phyloP scores from a whole-genome alignment of 495 filamentous ascomycete genomes.

The Bacidia gigantensis region DNA sequence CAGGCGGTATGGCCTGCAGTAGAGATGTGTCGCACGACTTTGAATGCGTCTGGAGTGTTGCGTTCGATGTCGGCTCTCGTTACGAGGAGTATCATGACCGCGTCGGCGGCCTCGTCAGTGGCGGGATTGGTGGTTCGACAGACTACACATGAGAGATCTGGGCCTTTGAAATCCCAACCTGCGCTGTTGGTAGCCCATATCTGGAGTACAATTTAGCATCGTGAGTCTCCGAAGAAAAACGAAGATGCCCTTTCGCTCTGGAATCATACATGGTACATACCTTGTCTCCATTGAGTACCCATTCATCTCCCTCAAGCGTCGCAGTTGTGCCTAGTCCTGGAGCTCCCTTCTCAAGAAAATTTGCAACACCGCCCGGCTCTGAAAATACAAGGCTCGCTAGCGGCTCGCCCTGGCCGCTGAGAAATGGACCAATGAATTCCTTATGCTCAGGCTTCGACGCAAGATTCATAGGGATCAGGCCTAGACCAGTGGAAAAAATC shows the following conservation, averaged over 20 bases:
- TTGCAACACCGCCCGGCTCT: slow-evolving; percentile 38
- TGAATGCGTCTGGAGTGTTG: slow-evolving; percentile 27
- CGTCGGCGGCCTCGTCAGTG: slow-evolving; percentile 22
- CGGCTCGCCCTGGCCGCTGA: slow-evolving; percentile 30
- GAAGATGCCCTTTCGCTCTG: no score
- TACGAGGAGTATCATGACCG: slow-evolving; percentile 35
- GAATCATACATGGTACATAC: no score
- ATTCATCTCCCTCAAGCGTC: slow-evolving; percentile 35
- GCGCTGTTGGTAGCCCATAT: slow-evolving; percentile 41
- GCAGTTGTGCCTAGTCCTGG: slow-evolving; percentile 36
- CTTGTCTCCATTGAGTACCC: slow-evolving; percentile 44
- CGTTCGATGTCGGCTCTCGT: slow-evolving; percentile 31
- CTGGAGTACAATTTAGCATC: no score
- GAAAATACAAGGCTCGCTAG: slow-evolving; percentile 37
- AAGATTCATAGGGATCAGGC: slow-evolving; percentile 35
- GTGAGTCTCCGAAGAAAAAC: no score
- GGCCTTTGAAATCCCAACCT: slow-evolving; percentile 38
- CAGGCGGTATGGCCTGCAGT: slow-evolving; percentile 33
- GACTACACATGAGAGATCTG: slow-evolving; percentile 39
- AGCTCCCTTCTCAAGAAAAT: slow-evolving; percentile 36
- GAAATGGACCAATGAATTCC: slow-evolving; percentile 35
- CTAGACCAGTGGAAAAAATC: slow-evolving; percentile 38
- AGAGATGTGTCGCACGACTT: slow-evolving; percentile 29
- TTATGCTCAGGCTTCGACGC: slow-evolving; percentile 27
- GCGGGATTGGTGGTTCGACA: slow-evolving; percentile 25